Evolutionary conservation across 352 stramenopile species (phyloP).

Genomic region (Phytophthora vignae): DNA sequence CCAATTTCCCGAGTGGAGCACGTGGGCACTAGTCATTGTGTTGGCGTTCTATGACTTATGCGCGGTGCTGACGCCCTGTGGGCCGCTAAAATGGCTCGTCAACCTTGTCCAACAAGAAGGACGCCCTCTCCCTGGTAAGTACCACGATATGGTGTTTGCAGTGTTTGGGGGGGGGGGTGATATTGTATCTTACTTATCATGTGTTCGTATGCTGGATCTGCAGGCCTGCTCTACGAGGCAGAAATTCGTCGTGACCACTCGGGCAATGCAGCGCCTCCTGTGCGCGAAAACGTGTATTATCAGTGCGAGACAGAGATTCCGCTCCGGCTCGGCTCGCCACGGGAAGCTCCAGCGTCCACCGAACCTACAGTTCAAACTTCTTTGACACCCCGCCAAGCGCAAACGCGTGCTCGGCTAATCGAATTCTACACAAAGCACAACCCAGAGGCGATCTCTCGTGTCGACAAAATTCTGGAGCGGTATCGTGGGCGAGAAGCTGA

Average conservation of each 20-base stretch:
- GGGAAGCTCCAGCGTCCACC: slow-evolving; percentile 1
- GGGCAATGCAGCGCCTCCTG: slow-evolving; percentile 16
- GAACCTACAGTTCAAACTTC: slow-evolving; percentile 1
- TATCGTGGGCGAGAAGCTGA: slow-evolving; percentile 79
- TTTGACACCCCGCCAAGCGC: slow-evolving; percentile 35
- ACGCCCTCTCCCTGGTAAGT: slow-evolving; percentile 86
- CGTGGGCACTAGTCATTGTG: slow-evolving; percentile 93
- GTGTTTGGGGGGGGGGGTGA: neutral
- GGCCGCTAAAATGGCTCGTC: slow-evolving; percentile 96
- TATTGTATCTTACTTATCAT: neutral
- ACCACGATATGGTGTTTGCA: neutral
- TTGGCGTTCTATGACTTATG: slow-evolving; percentile 99
- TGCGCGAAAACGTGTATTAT: slow-evolving; percentile 69
- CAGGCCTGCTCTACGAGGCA: slow-evolving; percentile 79
- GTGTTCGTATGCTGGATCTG: neutral
- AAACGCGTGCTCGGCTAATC: slow-evolving; percentile 53
- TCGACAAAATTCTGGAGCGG: slow-evolving; percentile 79
- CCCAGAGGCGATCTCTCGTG: slow-evolving; percentile 58
- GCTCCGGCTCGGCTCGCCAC: slow-evolving; percentile 35
- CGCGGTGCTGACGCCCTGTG: slow-evolving; percentile 98
- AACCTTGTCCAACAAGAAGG: slow-evolving; percentile 95
- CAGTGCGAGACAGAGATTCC: slow-evolving; percentile 68
- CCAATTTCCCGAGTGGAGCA: slow-evolving; percentile 96
- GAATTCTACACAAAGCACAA: slow-evolving; percentile 82
- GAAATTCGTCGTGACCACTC: slow-evolving; percentile 61